A percentile compares a stretch with the other conserved stretches of the same genome.
Conservation (phyloP, 306 rosid species). For the Mimosa bimucronata region DNA sequence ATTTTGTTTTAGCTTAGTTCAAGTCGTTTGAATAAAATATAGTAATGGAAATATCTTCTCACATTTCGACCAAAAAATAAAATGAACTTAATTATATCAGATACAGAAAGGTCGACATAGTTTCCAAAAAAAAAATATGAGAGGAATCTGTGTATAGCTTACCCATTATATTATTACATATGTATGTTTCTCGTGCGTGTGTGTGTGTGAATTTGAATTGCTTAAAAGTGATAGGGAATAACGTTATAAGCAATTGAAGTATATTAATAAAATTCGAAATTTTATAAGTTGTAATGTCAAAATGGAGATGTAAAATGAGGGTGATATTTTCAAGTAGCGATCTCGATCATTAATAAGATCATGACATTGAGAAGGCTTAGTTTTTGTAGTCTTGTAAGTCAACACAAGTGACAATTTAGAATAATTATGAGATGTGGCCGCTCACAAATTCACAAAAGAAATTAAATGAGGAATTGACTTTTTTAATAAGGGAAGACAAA, state of each 20-base stretch:
- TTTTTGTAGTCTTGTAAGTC: conserved; percentile 7
- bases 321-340: background rate
- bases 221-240: no score
- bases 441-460: background rate
- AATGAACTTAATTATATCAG: no score
- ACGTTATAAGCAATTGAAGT: no score
- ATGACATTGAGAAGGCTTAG: background rate
- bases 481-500: conserved; percentile 18
- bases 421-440: background rate
- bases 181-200: background rate
- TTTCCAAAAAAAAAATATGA: background rate
- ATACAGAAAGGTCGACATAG: background rate
- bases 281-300: background rate
- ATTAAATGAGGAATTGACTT: background rate
- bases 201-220: background rate
- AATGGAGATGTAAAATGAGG: background rate
- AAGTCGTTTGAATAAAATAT: no score
- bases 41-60: background rate
- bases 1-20: background rate
- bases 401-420: conserved; percentile 32
- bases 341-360: background rate
- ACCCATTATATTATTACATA: background rate
- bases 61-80: no score
- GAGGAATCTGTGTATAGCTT: background rate
- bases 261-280: background rate